Conservation (phyloP, 371 early-diverging fungal species). For the Lichtheimia hyalospora region DNA sequence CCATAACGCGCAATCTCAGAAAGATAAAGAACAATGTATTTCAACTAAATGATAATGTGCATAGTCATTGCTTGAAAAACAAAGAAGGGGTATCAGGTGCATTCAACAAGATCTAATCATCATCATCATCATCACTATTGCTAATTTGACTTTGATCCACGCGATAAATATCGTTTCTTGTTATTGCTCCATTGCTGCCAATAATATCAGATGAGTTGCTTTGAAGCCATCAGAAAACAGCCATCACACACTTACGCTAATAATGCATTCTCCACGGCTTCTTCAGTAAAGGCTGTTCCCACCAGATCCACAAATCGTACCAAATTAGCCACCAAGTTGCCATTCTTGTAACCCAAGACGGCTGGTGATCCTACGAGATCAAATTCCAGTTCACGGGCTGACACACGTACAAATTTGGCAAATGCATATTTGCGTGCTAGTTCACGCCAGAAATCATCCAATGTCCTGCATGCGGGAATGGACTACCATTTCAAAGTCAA, state of each 20-base stretch:
- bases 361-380: constrained; percentile 56
- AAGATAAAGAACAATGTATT: no score
- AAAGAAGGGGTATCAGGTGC: no score
- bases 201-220: not conserved
- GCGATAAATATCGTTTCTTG: no score
- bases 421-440: constrained; percentile 46
- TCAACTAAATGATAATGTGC: no score
- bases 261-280: constrained; percentile 40
- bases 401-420: constrained; percentile 51
- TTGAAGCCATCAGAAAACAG: no score
- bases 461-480: constrained; percentile 31
- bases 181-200: not conserved
- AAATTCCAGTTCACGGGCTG: constrained; percentile 50
- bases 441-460: constrained; percentile 33
- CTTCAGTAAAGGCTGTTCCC: constrained; percentile 32
- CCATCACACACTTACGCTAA: constrained; percentile 24
- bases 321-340: constrained; percentile 48
- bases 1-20: no score
- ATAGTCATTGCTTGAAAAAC: no score
- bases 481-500: constrained; percentile 10
- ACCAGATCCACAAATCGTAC: constrained; percentile 49
- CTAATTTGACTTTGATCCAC: no score
- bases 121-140: no score
- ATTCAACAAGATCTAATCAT: no score
- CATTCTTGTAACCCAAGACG: constrained; percentile 50